These are phyloP conservation scores for Carex pumila DNA, from an alignment of 176 grass and related monocot genomes.

Conservation along the genomic window DNA sequence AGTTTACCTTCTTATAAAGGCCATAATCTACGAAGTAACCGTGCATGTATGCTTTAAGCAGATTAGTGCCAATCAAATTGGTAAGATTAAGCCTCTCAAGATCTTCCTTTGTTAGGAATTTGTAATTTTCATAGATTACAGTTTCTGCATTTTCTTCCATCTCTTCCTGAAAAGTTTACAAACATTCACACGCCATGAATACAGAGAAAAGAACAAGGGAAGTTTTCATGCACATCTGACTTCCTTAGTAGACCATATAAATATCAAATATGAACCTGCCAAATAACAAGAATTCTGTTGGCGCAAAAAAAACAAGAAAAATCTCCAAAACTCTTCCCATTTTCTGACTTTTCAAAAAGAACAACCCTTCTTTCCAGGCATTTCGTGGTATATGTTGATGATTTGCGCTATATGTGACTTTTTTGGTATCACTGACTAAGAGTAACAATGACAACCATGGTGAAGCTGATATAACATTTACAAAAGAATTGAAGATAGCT, in stretches of 20 bases:
- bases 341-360: background rate
- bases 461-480: background rate
- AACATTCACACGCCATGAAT: background rate
- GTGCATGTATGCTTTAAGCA: conserved; percentile 61
- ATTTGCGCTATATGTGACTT: background rate
- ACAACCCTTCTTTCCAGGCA: background rate
- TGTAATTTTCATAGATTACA: conserved; percentile 64
- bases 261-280: background rate
- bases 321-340: background rate
- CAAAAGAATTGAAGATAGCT: background rate
- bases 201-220: background rate
- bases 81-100: conserved; percentile 73
- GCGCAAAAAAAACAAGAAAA: background rate
- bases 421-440: background rate
- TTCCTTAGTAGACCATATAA: background rate
- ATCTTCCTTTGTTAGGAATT: conserved; percentile 80
- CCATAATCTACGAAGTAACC: conserved; percentile 63
- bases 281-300: background rate
- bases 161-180: conserved; percentile 60
- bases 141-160: conserved; percentile 82
- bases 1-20: conserved; percentile 80
- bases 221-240: background rate
- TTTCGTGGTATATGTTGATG: background rate
- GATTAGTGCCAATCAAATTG: conserved; percentile 53
- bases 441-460: background rate